These are phyloP conservation scores for Ramaria sp. DNA, from an alignment of 768 basidiomycete species.

Conservation along the genomic window DNA sequence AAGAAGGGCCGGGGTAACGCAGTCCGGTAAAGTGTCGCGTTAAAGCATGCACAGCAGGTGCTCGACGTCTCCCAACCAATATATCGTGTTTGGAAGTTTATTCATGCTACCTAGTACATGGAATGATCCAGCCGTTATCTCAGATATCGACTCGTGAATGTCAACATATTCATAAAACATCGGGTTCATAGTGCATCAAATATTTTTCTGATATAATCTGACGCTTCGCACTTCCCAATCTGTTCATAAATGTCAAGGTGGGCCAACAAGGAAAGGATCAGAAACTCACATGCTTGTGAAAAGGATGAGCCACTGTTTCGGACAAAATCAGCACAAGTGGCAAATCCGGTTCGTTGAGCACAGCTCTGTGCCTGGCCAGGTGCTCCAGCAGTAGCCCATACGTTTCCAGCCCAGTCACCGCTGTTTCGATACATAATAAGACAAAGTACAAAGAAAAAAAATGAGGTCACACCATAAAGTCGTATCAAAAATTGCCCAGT, in stretches of 20 bases:
- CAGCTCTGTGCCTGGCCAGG: constrained; percentile 86
- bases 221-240: constrained; percentile 79
- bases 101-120: neutral
- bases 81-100: neutral
- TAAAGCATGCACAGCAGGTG: neutral
- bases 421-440: constrained; percentile 24
- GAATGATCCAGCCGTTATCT: neutral
- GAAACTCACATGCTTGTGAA: constrained; percentile 62
- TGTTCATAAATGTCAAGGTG: constrained; percentile 18
- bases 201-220: constrained; percentile 52
- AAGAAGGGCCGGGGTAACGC: constrained; percentile 6
- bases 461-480: constrained; percentile 55
- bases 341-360: constrained; percentile 68
- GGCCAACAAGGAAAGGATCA: neutral
- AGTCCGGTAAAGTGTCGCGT: neutral
- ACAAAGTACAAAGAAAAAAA: constrained; percentile 4
- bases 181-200: constrained; percentile 6
- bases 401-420: constrained; percentile 82
- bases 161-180: neutral
- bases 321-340: constrained; percentile 74
- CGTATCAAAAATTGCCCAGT: constrained; percentile 76
- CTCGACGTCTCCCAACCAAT: neutral
- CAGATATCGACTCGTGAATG: neutral
- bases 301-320: constrained; percentile 61
- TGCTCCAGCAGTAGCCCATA: constrained; percentile 64